phyloP scores from a whole-genome alignment of 805 yeast species.

The Zygoascus ofunaensis region DNA sequence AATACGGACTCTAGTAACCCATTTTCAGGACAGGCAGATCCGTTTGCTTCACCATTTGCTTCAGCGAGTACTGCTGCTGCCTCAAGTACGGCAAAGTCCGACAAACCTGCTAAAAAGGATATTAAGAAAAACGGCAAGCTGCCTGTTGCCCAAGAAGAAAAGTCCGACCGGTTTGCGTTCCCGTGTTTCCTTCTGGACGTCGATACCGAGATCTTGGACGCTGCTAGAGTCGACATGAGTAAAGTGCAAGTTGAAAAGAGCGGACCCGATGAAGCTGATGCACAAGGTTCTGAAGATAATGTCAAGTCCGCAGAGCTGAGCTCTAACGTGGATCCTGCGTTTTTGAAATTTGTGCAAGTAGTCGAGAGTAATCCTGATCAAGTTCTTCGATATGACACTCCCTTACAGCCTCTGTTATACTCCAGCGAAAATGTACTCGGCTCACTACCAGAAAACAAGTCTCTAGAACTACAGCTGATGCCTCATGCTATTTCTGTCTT shows the following conservation, averaged over 20 bases:
- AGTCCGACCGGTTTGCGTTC: background rate
- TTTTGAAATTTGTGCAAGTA: conserved; percentile 66
- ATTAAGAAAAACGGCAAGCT: conserved; percentile 8
- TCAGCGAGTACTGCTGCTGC: background rate
- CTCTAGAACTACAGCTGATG: conserved; percentile 84
- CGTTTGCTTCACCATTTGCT: conserved; percentile 12
- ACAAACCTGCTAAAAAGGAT: conserved; percentile 14
- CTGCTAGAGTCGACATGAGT: conserved; percentile 34
- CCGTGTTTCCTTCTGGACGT: conserved; percentile 48
- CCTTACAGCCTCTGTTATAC: conserved; percentile 58
- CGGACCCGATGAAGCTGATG: conserved; percentile 16
- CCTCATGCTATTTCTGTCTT: conserved; percentile 83
- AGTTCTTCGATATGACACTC: conserved; percentile 74
- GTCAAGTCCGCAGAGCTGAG: conserved; percentile 13
- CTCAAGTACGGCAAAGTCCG: conserved; percentile 1
- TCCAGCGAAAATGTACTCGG: conserved; percentile 47
- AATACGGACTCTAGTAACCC: conserved; percentile 10
- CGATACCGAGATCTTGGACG: conserved; percentile 52
- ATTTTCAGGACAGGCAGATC: conserved; percentile 6
- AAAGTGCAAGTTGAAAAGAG: conserved; percentile 21
- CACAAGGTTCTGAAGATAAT: conserved; percentile 12
- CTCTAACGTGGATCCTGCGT: conserved; percentile 54
- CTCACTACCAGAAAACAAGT: conserved; percentile 19
- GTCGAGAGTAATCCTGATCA: conserved; percentile 80
- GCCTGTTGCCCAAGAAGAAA: background rate